Base-by-base conservation (phyloP, 1,284 basidiomycete species). In the Apiotrichum gamsii region DNA sequence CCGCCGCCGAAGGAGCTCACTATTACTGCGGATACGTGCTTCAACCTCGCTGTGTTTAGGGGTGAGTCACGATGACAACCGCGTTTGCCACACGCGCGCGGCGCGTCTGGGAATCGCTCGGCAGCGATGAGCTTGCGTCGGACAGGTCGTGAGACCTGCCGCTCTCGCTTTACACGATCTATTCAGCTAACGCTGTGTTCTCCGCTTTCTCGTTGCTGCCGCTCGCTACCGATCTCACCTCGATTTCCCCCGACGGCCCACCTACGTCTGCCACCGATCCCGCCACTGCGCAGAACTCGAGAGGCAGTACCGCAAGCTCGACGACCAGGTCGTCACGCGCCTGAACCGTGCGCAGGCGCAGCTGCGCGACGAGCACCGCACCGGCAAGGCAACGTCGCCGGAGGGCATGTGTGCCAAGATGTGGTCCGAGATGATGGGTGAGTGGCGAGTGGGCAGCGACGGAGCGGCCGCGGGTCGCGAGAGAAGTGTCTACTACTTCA, bases 351-450 rank as follows among this genome's bases (percentile, higher is more conserved):
- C 87, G 13, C 81, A 78, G 51, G 89, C 89, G 3, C 79, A 83
- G 55, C 81, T 85, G 62, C 79, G 87, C 49, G 89, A 91, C 72
- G 59, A 62, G 47, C 49, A 54, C 29, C 52, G 64, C 61, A 47
- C 52, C 64, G 58, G 46, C 58, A 55, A 54, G 28, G 64, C 72
- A 13, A 42, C 64, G 32, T 66, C 64, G 18, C 42, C 48, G 5
- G 70, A 72, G 38, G 82, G 82, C 60, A 84, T 87, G 55, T 93
- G 89, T 69, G 76, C 79, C 16, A 78, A 82, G 59, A 73, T 91
- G 45, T 91, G 89, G 89, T 75, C 76, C 55, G 85, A 91, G 64
- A 78, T 93, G 60, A 80, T 88, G 58, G 81, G 88, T 89, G 61
- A 60, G 82, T 76, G 14, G 3, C n/a, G n/a, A 39, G 37, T 25